phyloP scores from a whole-genome alignment of 192 early-diverging fungal genomes.

The Coemansia umbellata region DNA sequence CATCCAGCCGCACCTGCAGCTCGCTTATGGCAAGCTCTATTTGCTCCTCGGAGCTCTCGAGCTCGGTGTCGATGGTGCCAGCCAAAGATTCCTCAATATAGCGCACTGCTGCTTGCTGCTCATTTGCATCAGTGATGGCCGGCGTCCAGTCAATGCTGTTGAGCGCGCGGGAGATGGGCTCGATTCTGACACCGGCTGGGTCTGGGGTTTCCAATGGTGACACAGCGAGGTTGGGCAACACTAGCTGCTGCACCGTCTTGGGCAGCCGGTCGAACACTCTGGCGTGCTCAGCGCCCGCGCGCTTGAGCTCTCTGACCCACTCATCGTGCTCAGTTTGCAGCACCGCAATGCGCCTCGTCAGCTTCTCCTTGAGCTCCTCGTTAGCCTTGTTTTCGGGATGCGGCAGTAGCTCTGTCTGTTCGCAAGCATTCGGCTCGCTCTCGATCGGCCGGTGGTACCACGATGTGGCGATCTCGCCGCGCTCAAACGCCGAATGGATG shows the following conservation, averaged over 20 bases:
- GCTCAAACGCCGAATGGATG: constrained; percentile 42
- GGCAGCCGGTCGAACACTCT: constrained; percentile 30
- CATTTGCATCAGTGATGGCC: neutral
- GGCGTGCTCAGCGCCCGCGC: constrained; percentile 32
- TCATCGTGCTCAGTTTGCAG: constrained; percentile 23
- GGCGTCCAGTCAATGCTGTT: constrained; percentile 16
- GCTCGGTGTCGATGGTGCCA: constrained; percentile 4
- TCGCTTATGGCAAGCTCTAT: constrained; percentile 21
- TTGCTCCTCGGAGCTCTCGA: constrained; percentile 16
- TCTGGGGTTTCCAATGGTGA: too few species aligned
- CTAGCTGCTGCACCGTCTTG: constrained; percentile 16
- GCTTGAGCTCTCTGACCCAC: constrained; percentile 39
- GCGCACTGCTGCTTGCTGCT: neutral
- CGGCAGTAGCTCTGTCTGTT: constrained; percentile 4
- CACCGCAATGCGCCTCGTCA: constrained; percentile 14
- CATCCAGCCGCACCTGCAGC: constrained; percentile 37
- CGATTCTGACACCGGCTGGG: neutral
- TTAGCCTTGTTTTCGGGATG: constrained; percentile 48
- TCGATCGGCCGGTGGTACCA: constrained; percentile 47
- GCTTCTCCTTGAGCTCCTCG: constrained; percentile 12
- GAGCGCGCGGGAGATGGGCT: constrained; percentile 16
- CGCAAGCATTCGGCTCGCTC: neutral
- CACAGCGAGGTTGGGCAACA: neutral
- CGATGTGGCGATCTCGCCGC: constrained; percentile 41
- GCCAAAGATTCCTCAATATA: constrained; percentile 1